Conservation (phyloP, 1,284 basidiomycete species). For the Tilletiopsis washingtonensis region DNA sequence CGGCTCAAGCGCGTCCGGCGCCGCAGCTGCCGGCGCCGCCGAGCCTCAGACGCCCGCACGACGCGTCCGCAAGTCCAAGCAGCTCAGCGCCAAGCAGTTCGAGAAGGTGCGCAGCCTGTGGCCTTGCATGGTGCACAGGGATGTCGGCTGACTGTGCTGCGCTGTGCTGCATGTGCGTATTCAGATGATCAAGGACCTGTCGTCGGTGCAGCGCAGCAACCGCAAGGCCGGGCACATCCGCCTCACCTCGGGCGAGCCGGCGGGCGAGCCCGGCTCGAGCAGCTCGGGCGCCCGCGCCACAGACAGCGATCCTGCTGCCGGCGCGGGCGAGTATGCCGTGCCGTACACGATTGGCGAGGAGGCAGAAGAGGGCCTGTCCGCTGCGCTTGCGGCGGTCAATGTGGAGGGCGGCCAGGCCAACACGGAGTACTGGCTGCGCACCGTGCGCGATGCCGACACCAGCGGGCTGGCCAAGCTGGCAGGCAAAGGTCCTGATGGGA, state of each 20-base stretch:
- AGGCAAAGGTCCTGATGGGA: conserved; percentile 30
- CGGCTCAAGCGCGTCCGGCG: too few relatives aligned
- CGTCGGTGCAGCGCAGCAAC: conserved; percentile 18
- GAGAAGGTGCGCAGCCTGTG: conserved; percentile 18
- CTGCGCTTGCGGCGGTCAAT: background rate
- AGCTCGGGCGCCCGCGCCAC: background rate
- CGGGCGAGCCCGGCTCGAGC: conserved; percentile 3
- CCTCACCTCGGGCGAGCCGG: conserved; percentile 14
- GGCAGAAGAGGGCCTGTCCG: background rate
- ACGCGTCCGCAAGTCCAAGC: conserved; percentile 4
- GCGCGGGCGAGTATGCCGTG: conserved; percentile 16
- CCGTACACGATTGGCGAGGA: conserved; percentile 7
- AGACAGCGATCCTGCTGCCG: conserved; percentile 16
- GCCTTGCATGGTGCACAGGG: background rate
- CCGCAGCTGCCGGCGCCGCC: too few relatives aligned
- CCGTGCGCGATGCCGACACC: conserved; percentile 15
- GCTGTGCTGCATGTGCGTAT: background rate
- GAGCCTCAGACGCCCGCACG: too few relatives aligned
- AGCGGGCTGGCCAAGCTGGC: conserved; percentile 21
- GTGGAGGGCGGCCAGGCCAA: background rate
- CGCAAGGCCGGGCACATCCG: conserved; percentile 12
- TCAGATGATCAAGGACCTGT: conserved; percentile 24
- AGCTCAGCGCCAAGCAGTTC: conserved; percentile 34
- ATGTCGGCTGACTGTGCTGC: background rate
- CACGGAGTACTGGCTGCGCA: conserved; percentile 26